Conservation (phyloP, 352 stramenopile species). For the Blastocystis sp. region DNA sequence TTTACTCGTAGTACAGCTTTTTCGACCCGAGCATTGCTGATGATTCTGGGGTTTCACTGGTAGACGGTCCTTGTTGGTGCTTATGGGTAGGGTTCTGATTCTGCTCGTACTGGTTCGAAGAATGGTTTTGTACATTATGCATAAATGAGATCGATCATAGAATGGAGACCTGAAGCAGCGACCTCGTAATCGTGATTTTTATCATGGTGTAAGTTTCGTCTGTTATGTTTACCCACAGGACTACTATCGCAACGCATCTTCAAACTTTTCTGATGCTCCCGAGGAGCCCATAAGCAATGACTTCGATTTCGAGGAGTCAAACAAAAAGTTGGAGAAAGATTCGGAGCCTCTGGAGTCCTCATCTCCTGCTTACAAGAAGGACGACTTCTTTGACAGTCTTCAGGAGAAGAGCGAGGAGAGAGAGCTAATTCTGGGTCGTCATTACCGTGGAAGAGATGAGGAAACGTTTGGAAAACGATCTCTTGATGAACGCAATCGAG, state of each 20-base stretch:
- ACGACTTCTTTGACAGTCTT: constrained; percentile 41
- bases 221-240: neutral
- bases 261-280: neutral
- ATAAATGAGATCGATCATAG: neutral
- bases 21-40: constrained; percentile 44
- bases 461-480: constrained; percentile 39
- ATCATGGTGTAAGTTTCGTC: neutral
- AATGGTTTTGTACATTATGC: neutral
- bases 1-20: constrained; percentile 23
- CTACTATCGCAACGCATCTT: neutral
- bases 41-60: neutral
- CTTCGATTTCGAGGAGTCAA: constrained; percentile 50
- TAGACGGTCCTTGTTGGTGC: neutral
- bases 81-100: neutral
- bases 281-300: constrained; percentile 51
- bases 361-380: constrained; percentile 41
- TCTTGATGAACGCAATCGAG: constrained; percentile 17
- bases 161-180: neutral
- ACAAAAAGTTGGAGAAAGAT: constrained; percentile 51
- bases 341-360: neutral
- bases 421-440: neutral
- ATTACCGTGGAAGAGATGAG: constrained; percentile 1
- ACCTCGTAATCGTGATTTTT: neutral
- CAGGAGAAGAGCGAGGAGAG: neutral
- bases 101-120: neutral